Conservation (phyloP, 148 eudicot species). For the Pouteria glomerata region DNA sequence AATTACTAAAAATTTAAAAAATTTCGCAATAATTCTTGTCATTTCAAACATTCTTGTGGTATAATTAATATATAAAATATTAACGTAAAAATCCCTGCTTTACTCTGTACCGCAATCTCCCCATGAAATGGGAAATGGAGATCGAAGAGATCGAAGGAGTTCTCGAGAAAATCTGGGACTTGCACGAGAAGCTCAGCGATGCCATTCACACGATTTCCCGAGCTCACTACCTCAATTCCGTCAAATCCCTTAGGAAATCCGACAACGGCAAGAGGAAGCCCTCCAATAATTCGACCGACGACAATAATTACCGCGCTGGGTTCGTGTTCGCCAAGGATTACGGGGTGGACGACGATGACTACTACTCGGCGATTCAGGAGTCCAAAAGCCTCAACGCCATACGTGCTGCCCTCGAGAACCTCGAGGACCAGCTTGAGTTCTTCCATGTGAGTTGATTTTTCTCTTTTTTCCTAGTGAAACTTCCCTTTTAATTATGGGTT, state of each 20-base stretch:
- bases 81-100: too few relatives aligned
- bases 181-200: constrained; percentile 93
- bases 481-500: neutral
- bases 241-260: constrained; percentile 35
- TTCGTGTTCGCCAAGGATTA: constrained; percentile 67
- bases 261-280: constrained; percentile 14
- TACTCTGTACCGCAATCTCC: neutral
- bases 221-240: constrained; percentile 58
- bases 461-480: neutral
- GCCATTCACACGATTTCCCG: constrained; percentile 81
- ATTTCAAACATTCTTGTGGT: too few relatives aligned
- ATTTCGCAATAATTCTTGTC: too few relatives aligned
- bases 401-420: constrained; percentile 81
- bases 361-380: constrained; percentile 58
- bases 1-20: too few relatives aligned
- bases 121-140: constrained; percentile 62
- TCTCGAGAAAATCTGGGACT: constrained; percentile 82
- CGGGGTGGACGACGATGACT: constrained; percentile 31
- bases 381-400: constrained; percentile 81
- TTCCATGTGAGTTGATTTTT: constrained; percentile 54
- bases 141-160: constrained; percentile 62
- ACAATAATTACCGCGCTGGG: constrained; percentile 24
- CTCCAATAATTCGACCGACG: constrained; percentile 1
- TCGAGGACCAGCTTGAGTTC: constrained; percentile 90
- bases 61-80: too few relatives aligned